Percentiles rank a stretch among this genome's conserved stretches.
Evolutionary conservation across 1,284 basidiomycete genomes (phyloP).

Genomic region (Pseudozyma pruni): DNA sequence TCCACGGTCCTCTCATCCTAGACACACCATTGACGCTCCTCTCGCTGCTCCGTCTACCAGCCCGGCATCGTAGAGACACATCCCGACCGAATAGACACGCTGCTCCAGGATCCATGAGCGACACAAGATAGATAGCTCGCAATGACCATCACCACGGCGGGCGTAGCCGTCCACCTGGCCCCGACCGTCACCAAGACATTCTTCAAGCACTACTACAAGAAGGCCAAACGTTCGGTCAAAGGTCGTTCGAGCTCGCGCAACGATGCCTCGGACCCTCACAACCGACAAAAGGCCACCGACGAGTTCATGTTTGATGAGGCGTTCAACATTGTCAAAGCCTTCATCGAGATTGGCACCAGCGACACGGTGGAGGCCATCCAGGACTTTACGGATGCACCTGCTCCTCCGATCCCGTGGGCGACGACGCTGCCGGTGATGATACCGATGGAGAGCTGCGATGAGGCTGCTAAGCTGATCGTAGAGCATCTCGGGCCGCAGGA

Average conservation of each 20-base stretch:
- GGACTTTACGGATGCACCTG: slow-evolving; percentile 75
- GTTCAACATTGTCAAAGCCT: slow-evolving; percentile 51
- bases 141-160: slow-evolving; percentile 63
- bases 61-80: too few species aligned
- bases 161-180: slow-evolving; percentile 53
- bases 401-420: slow-evolving; percentile 81
- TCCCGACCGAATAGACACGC: background rate
- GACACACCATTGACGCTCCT: too few species aligned
- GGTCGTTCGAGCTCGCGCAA: slow-evolving; percentile 3
- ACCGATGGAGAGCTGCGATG: slow-evolving; percentile 75
- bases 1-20: too few species aligned
- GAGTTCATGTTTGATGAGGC: slow-evolving; percentile 58
- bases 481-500: slow-evolving; percentile 84
- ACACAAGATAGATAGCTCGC: background rate
- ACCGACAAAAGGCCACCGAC: slow-evolving; percentile 34
- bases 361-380: slow-evolving; percentile 67
- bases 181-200: slow-evolving; percentile 63
- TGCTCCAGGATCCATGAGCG: background rate
- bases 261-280: slow-evolving; percentile 4
- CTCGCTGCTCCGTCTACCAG: too few species aligned
- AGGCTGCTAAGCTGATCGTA: slow-evolving; percentile 81
- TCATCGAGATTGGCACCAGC: slow-evolving; percentile 61
- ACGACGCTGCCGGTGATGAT: slow-evolving; percentile 80
- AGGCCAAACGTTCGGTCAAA: slow-evolving; percentile 44
- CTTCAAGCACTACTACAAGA: slow-evolving; percentile 61